A percentile compares a stretch with the other conserved stretches of the same genome.
Conservation (phyloP, 1,284 basidiomycete species). For the Ceratobasidium sp. region DNA sequence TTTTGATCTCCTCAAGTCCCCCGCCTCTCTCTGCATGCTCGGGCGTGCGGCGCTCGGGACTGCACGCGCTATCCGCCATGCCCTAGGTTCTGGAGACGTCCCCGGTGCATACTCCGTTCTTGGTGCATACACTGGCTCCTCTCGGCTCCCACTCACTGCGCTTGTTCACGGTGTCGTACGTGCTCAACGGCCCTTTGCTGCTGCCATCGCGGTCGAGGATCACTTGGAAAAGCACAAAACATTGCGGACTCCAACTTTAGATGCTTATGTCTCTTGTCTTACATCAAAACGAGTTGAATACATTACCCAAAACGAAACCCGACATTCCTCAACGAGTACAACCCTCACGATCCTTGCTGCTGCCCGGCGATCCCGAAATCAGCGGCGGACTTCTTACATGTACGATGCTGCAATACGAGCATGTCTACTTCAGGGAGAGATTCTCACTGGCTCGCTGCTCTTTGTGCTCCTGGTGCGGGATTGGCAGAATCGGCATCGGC, state of each 20-base stretch:
- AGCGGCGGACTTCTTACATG: slow-evolving; percentile 54
- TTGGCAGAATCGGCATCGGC: slow-evolving; percentile 59
- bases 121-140: slow-evolving; percentile 17
- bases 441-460: slow-evolving; percentile 73
- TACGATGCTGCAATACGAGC: slow-evolving; percentile 69
- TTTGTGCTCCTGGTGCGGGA: slow-evolving; percentile 74
- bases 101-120: background rate
- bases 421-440: slow-evolving; percentile 77
- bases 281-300: background rate
- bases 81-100: slow-evolving; percentile 18
- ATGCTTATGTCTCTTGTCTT: slow-evolving; percentile 26
- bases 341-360: slow-evolving; percentile 43
- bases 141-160: slow-evolving; percentile 23
- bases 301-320: slow-evolving; percentile 17
- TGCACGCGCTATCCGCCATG: slow-evolving; percentile 33
- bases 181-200: slow-evolving; percentile 9
- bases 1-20: background rate
- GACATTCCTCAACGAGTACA: slow-evolving; percentile 24
- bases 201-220: slow-evolving; percentile 22
- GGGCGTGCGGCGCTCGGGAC: slow-evolving; percentile 29
- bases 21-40: slow-evolving; percentile 16
- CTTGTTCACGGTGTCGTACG: slow-evolving; percentile 32
- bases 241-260: slow-evolving; percentile 3
- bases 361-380: slow-evolving; percentile 41
- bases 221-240: slow-evolving; percentile 17